phyloP scores from a whole-genome alignment of 2,329 filamentous ascomycete species.

The Phaeosphaeriaceae sp. region DNA sequence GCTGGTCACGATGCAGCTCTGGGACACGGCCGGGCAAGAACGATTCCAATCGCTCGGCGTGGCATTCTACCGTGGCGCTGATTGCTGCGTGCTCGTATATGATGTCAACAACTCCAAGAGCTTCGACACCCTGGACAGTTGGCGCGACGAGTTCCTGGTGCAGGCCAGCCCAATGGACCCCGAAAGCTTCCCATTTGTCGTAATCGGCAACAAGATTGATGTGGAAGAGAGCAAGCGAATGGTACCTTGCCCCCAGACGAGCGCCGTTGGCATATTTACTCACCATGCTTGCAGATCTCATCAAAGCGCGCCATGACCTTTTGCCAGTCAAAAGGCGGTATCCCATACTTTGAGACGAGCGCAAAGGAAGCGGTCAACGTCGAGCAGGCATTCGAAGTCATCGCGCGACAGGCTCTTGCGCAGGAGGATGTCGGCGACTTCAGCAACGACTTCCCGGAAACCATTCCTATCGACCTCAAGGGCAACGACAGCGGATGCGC shows the following conservation, averaged over 20 bases:
- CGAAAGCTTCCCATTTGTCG: conserved; percentile 97
- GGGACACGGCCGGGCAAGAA: conserved; percentile 97
- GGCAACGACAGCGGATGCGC: conserved; percentile 91
- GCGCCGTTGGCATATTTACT: conserved; percentile 14
- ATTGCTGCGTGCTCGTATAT: conserved; percentile 97
- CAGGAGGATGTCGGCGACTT: conserved; percentile 99
- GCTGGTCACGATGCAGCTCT: conserved; percentile 99
- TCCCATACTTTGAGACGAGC: conserved; percentile 99
- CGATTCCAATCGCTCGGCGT: conserved; percentile 97
- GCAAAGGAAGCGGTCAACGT: conserved; percentile 99
- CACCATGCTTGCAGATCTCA: conserved; percentile 68
- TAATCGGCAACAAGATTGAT: conserved; percentile 99
- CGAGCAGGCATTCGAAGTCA: conserved; percentile 87
- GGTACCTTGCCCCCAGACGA: conserved; percentile 56
- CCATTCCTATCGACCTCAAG: conserved; percentile 97
- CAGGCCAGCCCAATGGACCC: conserved; percentile 96
- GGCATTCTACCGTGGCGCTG: conserved; percentile 95
- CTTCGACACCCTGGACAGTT: conserved; percentile 97
- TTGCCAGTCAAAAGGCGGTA: conserved; percentile 95
- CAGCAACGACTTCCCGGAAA: conserved; percentile 95
- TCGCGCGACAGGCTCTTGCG: conserved; percentile 91
- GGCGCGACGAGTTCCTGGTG: conserved; percentile 97
- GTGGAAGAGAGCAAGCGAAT: conserved; percentile 97
- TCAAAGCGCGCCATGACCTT: conserved; percentile 97
- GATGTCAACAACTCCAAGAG: conserved; percentile 99